Conservation (phyloP, 1,139 yeast genomes). For the Zygoascus hellenicus region DNA sequence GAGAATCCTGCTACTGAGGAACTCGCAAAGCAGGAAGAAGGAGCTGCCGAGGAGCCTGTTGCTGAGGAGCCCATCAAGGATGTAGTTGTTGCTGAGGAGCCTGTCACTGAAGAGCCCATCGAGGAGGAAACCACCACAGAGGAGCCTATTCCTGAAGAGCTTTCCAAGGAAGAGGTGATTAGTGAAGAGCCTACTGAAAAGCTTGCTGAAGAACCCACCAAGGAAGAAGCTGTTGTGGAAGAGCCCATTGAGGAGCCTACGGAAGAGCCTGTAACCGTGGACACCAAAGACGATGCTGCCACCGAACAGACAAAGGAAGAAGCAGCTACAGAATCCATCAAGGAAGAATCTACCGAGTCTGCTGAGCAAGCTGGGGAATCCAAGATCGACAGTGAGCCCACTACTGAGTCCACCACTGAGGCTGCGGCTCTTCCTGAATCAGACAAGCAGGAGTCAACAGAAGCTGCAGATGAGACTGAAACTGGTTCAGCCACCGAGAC, state of each 20-base stretch:
- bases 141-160: constrained; percentile 9
- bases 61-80: constrained; percentile 2
- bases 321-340: constrained; percentile 3
- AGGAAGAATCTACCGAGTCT: constrained; percentile 8
- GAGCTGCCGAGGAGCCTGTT: constrained; percentile 2
- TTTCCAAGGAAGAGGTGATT: constrained; percentile 5
- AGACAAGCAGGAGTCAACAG: not conserved
- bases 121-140: constrained; percentile 10
- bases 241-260: constrained; percentile 8
- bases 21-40: not conserved
- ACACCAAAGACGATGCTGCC: constrained; percentile 6
- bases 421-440: not conserved
- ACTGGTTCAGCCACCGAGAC: constrained; percentile 2
- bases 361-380: constrained; percentile 6
- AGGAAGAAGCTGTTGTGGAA: constrained; percentile 5
- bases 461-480: not conserved
- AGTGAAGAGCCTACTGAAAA: not conserved
- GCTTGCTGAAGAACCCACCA: constrained; percentile 8
- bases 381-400: not conserved
- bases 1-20: constrained; percentile 7
- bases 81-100: constrained; percentile 7
- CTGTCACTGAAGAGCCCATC: constrained; percentile 7
- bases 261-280: constrained; percentile 5
- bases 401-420: not conserved
- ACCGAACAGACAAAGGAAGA: not conserved